Evolutionary conservation across 2,329 filamentous ascomycete genomes (phyloP), one percentile per base, ranked within the genome.

Genomic region (Aspergillus fischeri): DNA sequence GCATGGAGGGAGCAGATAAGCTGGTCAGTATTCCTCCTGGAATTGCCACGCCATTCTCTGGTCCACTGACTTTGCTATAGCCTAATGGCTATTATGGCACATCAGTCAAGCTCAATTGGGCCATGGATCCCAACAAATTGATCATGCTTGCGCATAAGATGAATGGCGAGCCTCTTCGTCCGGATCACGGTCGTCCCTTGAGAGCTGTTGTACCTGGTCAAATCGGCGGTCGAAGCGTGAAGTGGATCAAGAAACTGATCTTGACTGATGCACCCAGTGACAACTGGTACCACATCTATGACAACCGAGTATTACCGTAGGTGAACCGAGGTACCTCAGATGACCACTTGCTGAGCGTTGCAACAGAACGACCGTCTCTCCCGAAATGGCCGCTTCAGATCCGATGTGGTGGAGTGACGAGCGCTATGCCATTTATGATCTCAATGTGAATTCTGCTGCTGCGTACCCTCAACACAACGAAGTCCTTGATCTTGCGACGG

Each of bases 231-330:
- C 83, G 92, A 61, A 96, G 91, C 71, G 92, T 97, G 32, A 97
- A 97, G 74, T 97, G 92, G 92, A 72, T 97, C 57, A 93, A 88
- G 77, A 87, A 81, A 62, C 82, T 97, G 59, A 88, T 92, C 47
- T 73, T 97, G 52, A 93, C 91, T 0, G 83, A 86, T 9, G 79
- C 81, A 25, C 91, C 92, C 0, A 96, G 91, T 69, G 88, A 93
- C 61, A 96, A 95, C 69, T 96, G 91, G 91, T 96, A 96, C 67
- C 92, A 97, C 73, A 91, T 95, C 60, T 92, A 94, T 73, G 92
- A 97, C 72, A 97, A 97, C 70, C 81, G 91, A 57, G 91, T 97
- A 1, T 76, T 97, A 42, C 92, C 92, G 63, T 81, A 65, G 68
- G 78, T 74, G 9, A 11, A 4, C 11, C 49, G 20, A 3, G 3